These are phyloP conservation scores for Coniophora puteana DNA, from an alignment of 1,284 basidiomycete genomes.

Conservation along the genomic window DNA sequence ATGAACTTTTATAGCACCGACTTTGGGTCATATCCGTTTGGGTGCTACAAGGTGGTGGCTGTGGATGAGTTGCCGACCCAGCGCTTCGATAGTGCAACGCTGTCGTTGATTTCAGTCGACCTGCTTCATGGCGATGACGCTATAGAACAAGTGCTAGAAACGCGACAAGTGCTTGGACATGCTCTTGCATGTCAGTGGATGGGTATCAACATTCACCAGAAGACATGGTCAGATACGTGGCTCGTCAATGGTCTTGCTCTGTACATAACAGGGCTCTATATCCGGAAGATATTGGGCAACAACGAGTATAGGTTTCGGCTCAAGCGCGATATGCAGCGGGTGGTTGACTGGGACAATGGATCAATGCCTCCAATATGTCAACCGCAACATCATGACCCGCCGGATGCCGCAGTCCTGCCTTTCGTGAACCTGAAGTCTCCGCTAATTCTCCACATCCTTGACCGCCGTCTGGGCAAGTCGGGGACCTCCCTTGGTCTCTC, in stretches of 20 bases:
- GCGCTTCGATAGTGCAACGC: constrained; percentile 81
- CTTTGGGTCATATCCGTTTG: constrained; percentile 95
- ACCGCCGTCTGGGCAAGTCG: constrained; percentile 90
- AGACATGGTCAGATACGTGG: constrained; percentile 96
- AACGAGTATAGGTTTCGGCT: constrained; percentile 97
- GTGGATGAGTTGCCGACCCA: constrained; percentile 84
- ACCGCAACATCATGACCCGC: constrained; percentile 81
- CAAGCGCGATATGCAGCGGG: constrained; percentile 97
- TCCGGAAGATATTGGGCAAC: constrained; percentile 87
- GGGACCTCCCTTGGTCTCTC: constrained; percentile 94
- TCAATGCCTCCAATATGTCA: constrained; percentile 93
- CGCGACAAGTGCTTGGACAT: constrained; percentile 83
- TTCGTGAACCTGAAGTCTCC: constrained; percentile 97
- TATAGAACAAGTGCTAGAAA: constrained; percentile 93
- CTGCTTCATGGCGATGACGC: constrained; percentile 85
- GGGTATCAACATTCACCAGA: constrained; percentile 94
- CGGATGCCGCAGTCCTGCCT: constrained; percentile 70
- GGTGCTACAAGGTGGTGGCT: constrained; percentile 94
- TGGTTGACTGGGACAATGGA: constrained; percentile 85
- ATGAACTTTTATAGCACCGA: constrained; percentile 93
- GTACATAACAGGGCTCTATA: constrained; percentile 88
- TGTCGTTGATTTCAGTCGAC: constrained; percentile 81
- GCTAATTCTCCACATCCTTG: constrained; percentile 93
- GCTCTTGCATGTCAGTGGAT: constrained; percentile 96
- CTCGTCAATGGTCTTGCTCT: constrained; percentile 90